Conservation (phyloP, 352 stramenopile genomes). For the Phytophthora pinifolia region DNA sequence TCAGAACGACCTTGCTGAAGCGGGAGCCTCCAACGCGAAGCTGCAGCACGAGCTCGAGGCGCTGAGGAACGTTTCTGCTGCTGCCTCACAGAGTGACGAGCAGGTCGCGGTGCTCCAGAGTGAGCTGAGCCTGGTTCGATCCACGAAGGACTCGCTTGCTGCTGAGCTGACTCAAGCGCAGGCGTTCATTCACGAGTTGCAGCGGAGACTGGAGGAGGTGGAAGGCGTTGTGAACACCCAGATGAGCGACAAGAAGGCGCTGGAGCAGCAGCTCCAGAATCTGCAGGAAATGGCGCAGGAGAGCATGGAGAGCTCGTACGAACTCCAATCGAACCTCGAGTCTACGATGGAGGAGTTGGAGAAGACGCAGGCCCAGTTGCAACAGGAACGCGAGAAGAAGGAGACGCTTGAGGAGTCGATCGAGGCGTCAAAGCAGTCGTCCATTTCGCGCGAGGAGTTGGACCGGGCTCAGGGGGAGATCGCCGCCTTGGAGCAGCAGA, state of each 20-base stretch:
- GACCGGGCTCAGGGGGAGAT: constrained; percentile 41
- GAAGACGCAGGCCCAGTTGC: constrained; percentile 26
- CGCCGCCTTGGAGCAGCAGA: constrained; percentile 30
- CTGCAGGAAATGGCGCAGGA: constrained; percentile 66
- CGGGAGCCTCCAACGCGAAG: constrained; percentile 25
- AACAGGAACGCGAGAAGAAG: constrained; percentile 31
- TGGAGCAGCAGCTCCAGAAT: constrained; percentile 65
- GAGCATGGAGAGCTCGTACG: constrained; percentile 50
- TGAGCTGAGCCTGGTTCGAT: constrained; percentile 31
- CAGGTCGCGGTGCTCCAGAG: constrained; percentile 22
- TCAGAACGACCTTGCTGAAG: constrained; percentile 38
- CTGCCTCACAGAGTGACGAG: constrained; percentile 40
- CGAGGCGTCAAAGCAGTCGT: constrained; percentile 26
- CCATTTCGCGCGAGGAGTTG: constrained; percentile 32
- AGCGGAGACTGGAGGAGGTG: constrained; percentile 31
- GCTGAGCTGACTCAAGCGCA: constrained; percentile 24
- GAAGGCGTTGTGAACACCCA: constrained; percentile 31
- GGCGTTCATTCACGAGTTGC: constrained; percentile 24
- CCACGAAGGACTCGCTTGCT: constrained; percentile 26
- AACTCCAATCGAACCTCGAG: constrained; percentile 65
- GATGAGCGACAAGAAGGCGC: constrained; percentile 33
- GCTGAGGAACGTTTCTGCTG: constrained; percentile 33
- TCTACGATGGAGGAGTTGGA: constrained; percentile 49
- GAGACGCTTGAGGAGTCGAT: constrained; percentile 24
- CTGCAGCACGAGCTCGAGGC: constrained; percentile 43